phyloP scores from a whole-genome alignment of 2,329 filamentous ascomycete species.

The Phaeosphaeriaceae sp. region DNA sequence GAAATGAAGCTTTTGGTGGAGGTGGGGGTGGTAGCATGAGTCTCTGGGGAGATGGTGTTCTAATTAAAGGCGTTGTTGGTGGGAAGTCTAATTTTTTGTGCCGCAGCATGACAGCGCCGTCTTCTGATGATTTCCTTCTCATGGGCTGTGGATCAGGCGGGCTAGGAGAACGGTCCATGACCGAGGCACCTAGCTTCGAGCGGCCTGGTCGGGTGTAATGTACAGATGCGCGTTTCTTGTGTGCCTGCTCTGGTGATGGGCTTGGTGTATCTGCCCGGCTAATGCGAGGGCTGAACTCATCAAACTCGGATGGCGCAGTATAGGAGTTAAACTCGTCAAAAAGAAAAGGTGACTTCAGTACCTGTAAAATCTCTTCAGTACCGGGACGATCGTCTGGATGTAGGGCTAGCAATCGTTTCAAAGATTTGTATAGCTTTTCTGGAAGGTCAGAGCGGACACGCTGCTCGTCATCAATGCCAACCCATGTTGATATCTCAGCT shows the following conservation, averaged over 20 bases:
- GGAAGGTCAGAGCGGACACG: slow-evolving; percentile 82
- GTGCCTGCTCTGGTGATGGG: slow-evolving; percentile 33
- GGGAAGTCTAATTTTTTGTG: slow-evolving; percentile 38
- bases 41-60: slow-evolving; percentile 29
- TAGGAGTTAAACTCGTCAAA: slow-evolving; percentile 54
- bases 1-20: slow-evolving; percentile 8
- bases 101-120: slow-evolving; percentile 38
- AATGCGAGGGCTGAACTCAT: slow-evolving; percentile 50
- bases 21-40: slow-evolving; percentile 45
- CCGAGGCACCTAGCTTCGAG: slow-evolving; percentile 43
- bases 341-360: slow-evolving; percentile 71
- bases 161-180: slow-evolving; percentile 44
- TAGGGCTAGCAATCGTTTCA: slow-evolving; percentile 80
- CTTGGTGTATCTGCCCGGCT: slow-evolving; percentile 53
- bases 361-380: slow-evolving; percentile 82
- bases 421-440: slow-evolving; percentile 80
- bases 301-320: slow-evolving; percentile 41
- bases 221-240: slow-evolving; percentile 30
- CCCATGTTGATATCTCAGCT: slow-evolving; percentile 85
- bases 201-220: slow-evolving; percentile 39
- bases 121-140: slow-evolving; percentile 29
- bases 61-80: slow-evolving; percentile 18
- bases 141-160: slow-evolving; percentile 28
- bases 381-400: slow-evolving; percentile 79
- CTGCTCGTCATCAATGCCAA: slow-evolving; percentile 81